phyloP scores from a whole-genome alignment of 805 yeast species.

The Metschnikowia cerradonensis region DNA sequence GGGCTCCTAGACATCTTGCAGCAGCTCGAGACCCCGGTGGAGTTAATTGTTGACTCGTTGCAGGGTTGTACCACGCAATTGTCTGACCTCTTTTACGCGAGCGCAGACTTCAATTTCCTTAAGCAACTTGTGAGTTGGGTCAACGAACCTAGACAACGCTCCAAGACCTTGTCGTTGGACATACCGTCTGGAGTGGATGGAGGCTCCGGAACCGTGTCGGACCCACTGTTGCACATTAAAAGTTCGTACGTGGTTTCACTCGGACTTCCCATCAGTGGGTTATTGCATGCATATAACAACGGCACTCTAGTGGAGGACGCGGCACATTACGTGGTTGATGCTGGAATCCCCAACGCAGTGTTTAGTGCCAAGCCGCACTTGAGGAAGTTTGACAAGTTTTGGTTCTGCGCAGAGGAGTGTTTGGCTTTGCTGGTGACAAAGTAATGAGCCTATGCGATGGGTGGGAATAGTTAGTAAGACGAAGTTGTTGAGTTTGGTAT shows the following conservation, averaged over 20 bases:
- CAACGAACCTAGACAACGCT: constrained; percentile 41
- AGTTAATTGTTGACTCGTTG: constrained; percentile 74
- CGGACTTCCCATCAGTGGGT: constrained; percentile 69
- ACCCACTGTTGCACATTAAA: constrained; percentile 31
- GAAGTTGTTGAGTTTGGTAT: background rate
- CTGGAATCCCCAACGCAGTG: constrained; percentile 63
- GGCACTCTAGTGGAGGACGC: constrained; percentile 42
- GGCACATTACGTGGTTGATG: constrained; percentile 60
- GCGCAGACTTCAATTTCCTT: constrained; percentile 36
- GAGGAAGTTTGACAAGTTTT: constrained; percentile 43
- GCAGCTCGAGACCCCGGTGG: constrained; percentile 68
- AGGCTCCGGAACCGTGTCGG: constrained; percentile 59
- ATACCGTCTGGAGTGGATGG: constrained; percentile 82
- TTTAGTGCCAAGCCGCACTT: constrained; percentile 39
- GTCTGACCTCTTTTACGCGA: constrained; percentile 47
- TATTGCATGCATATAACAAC: constrained; percentile 56
- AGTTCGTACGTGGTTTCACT: constrained; percentile 62
- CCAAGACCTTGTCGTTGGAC: constrained; percentile 63
- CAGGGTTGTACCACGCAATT: constrained; percentile 77
- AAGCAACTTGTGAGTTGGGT: constrained; percentile 61
- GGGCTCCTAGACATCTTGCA: constrained; percentile 33
- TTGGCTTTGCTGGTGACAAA: constrained; percentile 7
- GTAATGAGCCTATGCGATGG: background rate
- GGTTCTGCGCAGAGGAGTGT: constrained; percentile 36
- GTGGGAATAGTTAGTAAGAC: background rate